These are phyloP conservation scores for Rubus idaeus DNA, from an alignment of 306 rosid genomes.

Conservation along the genomic window DNA sequence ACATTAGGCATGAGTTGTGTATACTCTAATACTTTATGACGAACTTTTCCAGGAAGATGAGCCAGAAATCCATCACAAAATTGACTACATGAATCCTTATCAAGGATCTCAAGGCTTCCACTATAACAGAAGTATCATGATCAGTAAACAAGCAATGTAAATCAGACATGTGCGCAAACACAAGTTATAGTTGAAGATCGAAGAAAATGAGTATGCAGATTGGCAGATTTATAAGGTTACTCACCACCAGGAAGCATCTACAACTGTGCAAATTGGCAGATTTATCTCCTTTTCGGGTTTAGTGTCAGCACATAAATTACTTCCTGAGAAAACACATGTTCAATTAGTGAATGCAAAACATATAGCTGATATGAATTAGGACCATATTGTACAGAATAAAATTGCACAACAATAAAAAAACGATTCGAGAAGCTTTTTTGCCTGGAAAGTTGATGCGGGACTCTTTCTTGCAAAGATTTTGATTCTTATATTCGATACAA, in stretches of 20 bases:
- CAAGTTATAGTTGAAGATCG: not conserved
- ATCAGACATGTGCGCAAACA: not conserved
- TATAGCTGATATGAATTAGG: not conserved
- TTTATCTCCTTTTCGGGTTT: not conserved
- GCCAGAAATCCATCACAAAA: conserved; percentile 13
- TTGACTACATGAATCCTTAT: not conserved
- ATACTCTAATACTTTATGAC: not conserved
- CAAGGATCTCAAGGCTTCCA: conserved; percentile 15
- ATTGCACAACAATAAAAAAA: not conserved
- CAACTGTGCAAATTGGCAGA: not conserved
- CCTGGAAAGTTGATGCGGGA: not conserved
- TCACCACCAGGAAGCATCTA: conserved; percentile 19
- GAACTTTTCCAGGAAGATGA: conserved; percentile 2
- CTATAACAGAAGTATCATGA: not conserved
- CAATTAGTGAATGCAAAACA: not conserved
- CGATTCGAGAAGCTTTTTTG: not conserved
- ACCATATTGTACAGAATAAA: not conserved
- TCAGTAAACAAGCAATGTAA: not conserved
- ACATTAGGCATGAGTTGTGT: conserved; percentile 12
- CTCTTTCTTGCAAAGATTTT: not conserved
- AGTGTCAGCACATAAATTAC: too few relatives aligned
- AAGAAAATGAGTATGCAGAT: not conserved
- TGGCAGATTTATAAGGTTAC: not conserved
- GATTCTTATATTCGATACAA: not conserved
- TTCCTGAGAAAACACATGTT: conserved; percentile 1